A percentile compares a stretch with the other conserved stretches of the same genome.
Evolutionary conservation across 345 rosid genomes (phyloP).

Genomic region (Ricinus communis): DNA sequence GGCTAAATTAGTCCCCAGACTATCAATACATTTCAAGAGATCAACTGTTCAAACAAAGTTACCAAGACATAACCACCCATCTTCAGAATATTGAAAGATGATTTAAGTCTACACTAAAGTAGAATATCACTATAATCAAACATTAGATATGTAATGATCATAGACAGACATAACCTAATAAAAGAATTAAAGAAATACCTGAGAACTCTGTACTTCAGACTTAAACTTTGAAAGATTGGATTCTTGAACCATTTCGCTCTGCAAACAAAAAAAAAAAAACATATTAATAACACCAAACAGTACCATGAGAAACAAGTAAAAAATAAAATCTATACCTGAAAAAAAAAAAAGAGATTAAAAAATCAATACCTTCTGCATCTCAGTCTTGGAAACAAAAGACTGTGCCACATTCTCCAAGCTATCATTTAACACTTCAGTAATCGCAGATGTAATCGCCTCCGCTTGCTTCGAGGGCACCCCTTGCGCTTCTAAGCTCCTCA

Average conservation of each 20-base stretch:
- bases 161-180: too few relatives aligned
- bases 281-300: background rate
- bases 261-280: constrained; percentile 20
- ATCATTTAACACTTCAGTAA: constrained; percentile 82
- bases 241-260: constrained; percentile 79
- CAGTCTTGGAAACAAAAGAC: constrained; percentile 74
- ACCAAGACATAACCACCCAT: too few relatives aligned
- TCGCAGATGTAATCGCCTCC: constrained; percentile 83
- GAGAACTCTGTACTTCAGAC: constrained; percentile 81
- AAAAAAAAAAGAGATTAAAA: background rate
- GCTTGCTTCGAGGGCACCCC: constrained; percentile 93
- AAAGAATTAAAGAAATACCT: constrained; percentile 41
- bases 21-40: too few relatives aligned
- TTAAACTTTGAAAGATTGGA: constrained; percentile 80
- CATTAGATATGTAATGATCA: too few relatives aligned
- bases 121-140: too few relatives aligned
- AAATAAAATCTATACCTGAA: background rate
- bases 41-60: too few relatives aligned
- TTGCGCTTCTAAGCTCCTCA: constrained; percentile 81
- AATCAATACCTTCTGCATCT: constrained; percentile 76
- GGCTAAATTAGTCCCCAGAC: too few relatives aligned
- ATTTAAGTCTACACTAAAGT: too few relatives aligned
- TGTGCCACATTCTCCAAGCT: constrained; percentile 87
- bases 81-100: too few relatives aligned
- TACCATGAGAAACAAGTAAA: background rate